Conservation (phyloP, 2,329 filamentous ascomycete genomes). For the Teratosphaeria nubilosa region DNA sequence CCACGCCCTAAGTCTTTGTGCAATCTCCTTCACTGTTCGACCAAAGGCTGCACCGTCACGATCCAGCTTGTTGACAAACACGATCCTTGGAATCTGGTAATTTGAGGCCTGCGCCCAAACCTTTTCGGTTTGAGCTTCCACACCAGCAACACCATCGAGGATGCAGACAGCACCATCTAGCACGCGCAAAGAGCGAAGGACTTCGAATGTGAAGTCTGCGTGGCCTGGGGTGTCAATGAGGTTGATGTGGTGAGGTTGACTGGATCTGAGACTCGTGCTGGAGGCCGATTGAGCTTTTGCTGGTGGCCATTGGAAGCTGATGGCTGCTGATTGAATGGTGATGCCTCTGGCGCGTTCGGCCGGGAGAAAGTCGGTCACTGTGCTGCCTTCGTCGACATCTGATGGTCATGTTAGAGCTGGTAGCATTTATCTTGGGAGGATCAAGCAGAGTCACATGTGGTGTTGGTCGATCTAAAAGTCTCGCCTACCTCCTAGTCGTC, state of each 20-base stretch:
- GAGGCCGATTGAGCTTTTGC: slow-evolving; percentile 22
- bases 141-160: slow-evolving; percentile 81
- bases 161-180: slow-evolving; percentile 89
- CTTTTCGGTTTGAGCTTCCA: slow-evolving; percentile 93
- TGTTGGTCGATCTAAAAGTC: not conserved
- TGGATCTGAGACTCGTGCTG: slow-evolving; percentile 36
- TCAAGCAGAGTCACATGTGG: too few species aligned
- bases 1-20: slow-evolving; percentile 67
- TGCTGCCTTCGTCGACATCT: slow-evolving; percentile 94
- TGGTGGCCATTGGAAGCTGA: slow-evolving; percentile 85
- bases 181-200: slow-evolving; percentile 78
- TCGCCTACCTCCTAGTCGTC: slow-evolving; percentile 60
- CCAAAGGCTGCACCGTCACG: slow-evolving; percentile 74
- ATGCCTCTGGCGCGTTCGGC: slow-evolving; percentile 87
- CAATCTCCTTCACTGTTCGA: slow-evolving; percentile 76
- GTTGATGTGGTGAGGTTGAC: slow-evolving; percentile 60
- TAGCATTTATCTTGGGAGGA: too few species aligned
- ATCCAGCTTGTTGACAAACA: slow-evolving; percentile 79
- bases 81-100: slow-evolving; percentile 72
- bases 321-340: slow-evolving; percentile 93
- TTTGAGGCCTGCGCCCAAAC: slow-evolving; percentile 87
- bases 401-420: slow-evolving; percentile 3
- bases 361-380: slow-evolving; percentile 92
- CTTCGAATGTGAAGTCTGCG: slow-evolving; percentile 95
- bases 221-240: slow-evolving; percentile 95